Conservation (phyloP, 352 stramenopile genomes). For the Pythium aphanidermatum region DNA sequence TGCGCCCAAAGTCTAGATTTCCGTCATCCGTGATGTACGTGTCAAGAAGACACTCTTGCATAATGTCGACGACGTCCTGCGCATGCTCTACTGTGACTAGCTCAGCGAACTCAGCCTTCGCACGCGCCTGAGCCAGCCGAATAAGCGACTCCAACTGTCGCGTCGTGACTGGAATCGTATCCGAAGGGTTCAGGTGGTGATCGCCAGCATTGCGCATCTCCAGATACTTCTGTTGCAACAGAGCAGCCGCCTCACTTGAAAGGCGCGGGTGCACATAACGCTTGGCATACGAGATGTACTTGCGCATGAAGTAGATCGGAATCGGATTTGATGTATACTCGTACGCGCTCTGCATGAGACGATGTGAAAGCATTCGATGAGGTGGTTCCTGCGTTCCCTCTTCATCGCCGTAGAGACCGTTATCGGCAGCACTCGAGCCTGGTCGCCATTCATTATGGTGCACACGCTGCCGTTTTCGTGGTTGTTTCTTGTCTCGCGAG, state of each 20-base stretch:
- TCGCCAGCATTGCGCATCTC: conserved; percentile 49
- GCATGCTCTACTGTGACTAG: conserved; percentile 90
- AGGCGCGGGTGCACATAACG: conserved; percentile 86
- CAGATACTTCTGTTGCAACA: conserved; percentile 76
- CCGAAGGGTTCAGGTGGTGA: conserved; percentile 17
- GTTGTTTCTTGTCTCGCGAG: conserved; percentile 8
- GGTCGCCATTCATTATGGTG: background rate
- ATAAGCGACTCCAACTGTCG: conserved; percentile 92
- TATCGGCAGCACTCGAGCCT: background rate
- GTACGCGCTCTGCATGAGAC: conserved; percentile 20
- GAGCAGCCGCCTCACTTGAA: conserved; percentile 19
- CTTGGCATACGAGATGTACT: conserved; percentile 93
- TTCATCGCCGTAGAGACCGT: background rate
- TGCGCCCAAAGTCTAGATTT: conserved; percentile 63
- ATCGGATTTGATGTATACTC: conserved; percentile 25
- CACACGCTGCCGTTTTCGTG: conserved; percentile 10
- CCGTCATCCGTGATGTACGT: conserved; percentile 81
- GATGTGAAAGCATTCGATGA: conserved; percentile 24
- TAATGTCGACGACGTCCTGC: conserved; percentile 92
- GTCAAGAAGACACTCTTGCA: conserved; percentile 86
- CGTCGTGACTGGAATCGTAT: conserved; percentile 84
- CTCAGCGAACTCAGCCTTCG: conserved; percentile 90
- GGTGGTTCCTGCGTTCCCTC: conserved; percentile 1
- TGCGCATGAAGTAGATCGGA: conserved; percentile 70
- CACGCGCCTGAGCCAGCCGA: conserved; percentile 77